Base-by-base conservation (phyloP, 2,329 filamentous ascomycete species). In the Neopestalotiopsis sp. region DNA sequence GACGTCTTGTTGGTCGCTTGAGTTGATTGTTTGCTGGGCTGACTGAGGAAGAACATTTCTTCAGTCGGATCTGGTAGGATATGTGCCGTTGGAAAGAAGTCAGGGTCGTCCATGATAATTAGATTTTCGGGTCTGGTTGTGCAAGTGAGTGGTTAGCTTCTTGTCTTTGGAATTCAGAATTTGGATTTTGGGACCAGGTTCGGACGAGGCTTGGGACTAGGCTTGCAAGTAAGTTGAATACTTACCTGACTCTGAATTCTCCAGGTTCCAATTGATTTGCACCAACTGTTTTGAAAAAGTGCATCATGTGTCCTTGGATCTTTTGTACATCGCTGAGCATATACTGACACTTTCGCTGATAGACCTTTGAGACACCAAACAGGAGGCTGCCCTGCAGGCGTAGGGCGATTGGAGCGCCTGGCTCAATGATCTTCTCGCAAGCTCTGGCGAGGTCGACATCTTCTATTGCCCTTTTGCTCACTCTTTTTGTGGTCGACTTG, bases 371-470 rank as follows among this genome's bases (percentile, higher is more conserved):
- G 17, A 97, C 89, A 5, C 95, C 95, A 77, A 92, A 95, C 34
- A 99, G 89, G 20, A 99, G 86, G 74, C 91, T 98, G 17, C 94
- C 92, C 77, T 98, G 95, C 28, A 99, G 87, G 45, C 96, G 91
- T 72, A 99, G 81, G 4, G 96, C 95, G 82, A 99, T 91, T 2
- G 96, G 96, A 1, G 93, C 94, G 5, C 91, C 93, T 0, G 74
- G 94, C 68, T 93, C 87, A 49, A 93, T 89, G 77, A 99, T 97
- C n/a, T 92, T 96, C 72, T 91, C 87, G 79, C 95, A 98, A 68
- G 96, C 95, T 76, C 92, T 94, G 45, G 90, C 87, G 32, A 99
- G 91, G 75, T 98, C 88, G 73, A 99, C 96, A 17, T 94, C 90
- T 69, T 95, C 89, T 69, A 99, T 97, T 9, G 93, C 92, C 79